Evolutionary conservation across 768 basidiomycete genomes (phyloP).

Genomic region (Hericium alpestre): DNA sequence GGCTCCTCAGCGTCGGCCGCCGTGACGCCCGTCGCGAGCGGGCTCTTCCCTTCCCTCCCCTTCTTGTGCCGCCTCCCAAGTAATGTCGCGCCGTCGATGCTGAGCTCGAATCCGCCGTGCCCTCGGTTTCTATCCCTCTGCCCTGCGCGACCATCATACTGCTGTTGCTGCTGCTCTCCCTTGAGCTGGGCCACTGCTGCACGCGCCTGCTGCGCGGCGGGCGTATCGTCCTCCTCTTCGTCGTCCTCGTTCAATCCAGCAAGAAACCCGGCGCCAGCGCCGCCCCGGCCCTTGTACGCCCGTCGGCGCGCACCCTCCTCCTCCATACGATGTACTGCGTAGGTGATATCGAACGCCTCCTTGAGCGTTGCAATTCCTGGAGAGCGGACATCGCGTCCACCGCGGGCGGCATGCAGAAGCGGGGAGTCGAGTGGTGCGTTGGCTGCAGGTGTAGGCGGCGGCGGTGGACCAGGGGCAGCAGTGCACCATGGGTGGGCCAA

Average conservation of each 20-base stretch:
- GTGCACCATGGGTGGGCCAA: conserved; percentile 93
- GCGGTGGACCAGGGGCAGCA: conserved; percentile 49
- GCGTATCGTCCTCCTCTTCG: conserved; percentile 37
- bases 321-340: conserved; percentile 98
- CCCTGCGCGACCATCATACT: conserved; percentile 63
- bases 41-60: conserved; percentile 16
- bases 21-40: conserved; percentile 27
- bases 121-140: conserved; percentile 44
- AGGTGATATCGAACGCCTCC: conserved; percentile 97
- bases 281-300: conserved; percentile 70
- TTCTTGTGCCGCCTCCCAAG: conserved; percentile 58
- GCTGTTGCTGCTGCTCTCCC: neutral
- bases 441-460: conserved; percentile 53
- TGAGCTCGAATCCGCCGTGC: conserved; percentile 59
- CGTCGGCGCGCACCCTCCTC: conserved; percentile 88
- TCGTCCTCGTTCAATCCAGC: conserved; percentile 90
- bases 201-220: neutral
- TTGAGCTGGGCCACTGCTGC: neutral
- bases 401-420: conserved; percentile 68
- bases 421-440: conserved; percentile 74
- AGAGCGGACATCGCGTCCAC: conserved; percentile 68
- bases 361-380: conserved; percentile 90
- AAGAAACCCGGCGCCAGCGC: conserved; percentile 74
- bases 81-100: conserved; percentile 78
- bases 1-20: conserved; percentile 5